phyloP scores from a whole-genome alignment of 192 early-diverging fungal species.

The Coemansia sp. region DNA sequence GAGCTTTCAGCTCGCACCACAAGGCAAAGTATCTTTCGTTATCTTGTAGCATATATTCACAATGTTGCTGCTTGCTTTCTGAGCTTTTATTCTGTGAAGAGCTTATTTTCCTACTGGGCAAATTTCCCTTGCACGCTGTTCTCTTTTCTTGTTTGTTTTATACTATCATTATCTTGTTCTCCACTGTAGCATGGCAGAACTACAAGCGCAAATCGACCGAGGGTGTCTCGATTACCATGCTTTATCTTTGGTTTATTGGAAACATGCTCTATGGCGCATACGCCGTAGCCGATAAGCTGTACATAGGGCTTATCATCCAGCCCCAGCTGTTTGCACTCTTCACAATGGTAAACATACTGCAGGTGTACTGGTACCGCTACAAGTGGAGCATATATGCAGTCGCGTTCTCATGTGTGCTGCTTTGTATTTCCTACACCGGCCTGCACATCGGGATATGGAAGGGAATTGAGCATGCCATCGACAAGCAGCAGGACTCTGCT shows the following conservation, averaged over 20 bases:
- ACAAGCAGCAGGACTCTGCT: slow-evolving; percentile 14
- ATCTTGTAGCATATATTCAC: neutral
- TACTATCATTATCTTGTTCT: neutral
- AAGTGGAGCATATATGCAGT: slow-evolving; percentile 14
- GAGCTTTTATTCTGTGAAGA: slow-evolving; percentile 11
- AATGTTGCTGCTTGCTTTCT: neutral
- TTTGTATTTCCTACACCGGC: slow-evolving; percentile 36
- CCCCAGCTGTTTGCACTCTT: slow-evolving; percentile 52
- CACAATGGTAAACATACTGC: slow-evolving; percentile 47
- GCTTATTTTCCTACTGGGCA: slow-evolving; percentile 16
- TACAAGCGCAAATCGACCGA: slow-evolving; percentile 48
- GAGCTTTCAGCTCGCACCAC: slow-evolving; percentile 55
- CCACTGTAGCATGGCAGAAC: slow-evolving; percentile 54
- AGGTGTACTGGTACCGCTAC: slow-evolving; percentile 48
- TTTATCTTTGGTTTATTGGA: slow-evolving; percentile 49
- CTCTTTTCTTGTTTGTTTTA: neutral
- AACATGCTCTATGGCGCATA: slow-evolving; percentile 50
- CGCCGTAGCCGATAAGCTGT: slow-evolving; percentile 33
- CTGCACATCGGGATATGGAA: slow-evolving; percentile 51
- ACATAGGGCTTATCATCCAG: slow-evolving; percentile 50
- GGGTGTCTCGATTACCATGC: slow-evolving; percentile 47
- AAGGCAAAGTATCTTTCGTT: slow-evolving; percentile 45
- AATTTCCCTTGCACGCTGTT: too few species aligned
- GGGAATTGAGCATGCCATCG: slow-evolving; percentile 28
- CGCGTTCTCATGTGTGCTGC: neutral